Evolutionary conservation across 257 asterid genomes (phyloP).

Genomic region (Solanum peruvianum): DNA sequence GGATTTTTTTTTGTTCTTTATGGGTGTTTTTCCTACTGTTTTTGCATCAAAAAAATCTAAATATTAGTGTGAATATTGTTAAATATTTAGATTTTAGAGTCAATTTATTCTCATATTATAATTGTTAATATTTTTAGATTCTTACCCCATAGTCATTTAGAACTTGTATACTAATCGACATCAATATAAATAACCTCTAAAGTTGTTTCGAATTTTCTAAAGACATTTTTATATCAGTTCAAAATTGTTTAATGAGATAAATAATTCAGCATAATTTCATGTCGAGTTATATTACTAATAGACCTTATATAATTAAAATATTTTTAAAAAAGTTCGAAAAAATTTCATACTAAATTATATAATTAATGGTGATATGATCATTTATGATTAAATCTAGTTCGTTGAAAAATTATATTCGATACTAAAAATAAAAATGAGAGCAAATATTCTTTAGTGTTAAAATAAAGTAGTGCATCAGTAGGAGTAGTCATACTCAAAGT

Average conservation of each 20-base stretch:
- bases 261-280: too few relatives aligned
- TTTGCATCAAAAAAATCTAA: not conserved
- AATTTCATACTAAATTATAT: too few relatives aligned
- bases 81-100: not conserved
- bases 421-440: not conserved
- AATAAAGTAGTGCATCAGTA: not conserved
- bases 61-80: not conserved
- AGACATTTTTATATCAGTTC: too few relatives aligned
- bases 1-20: too few relatives aligned
- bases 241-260: too few relatives aligned
- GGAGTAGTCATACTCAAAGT: not conserved
- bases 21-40: not conserved
- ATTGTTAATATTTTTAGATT: not conserved
- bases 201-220: too few relatives aligned
- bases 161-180: not conserved
- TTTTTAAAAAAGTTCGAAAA: fast-evolving
- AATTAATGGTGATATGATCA: too few relatives aligned
- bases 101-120: not conserved
- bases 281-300: too few relatives aligned
- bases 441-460: not conserved
- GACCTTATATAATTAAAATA: too few relatives aligned
- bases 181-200: not conserved
- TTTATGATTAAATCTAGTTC: too few relatives aligned
- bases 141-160: not conserved
- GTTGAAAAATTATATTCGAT: too few relatives aligned